Percentiles rank a stretch among this genome's conserved stretches.
These are phyloP conservation scores for Ophiosphaerella narmari DNA, from an alignment of 2,329 filamentous ascomycete genomes.

Conservation along the genomic window DNA sequence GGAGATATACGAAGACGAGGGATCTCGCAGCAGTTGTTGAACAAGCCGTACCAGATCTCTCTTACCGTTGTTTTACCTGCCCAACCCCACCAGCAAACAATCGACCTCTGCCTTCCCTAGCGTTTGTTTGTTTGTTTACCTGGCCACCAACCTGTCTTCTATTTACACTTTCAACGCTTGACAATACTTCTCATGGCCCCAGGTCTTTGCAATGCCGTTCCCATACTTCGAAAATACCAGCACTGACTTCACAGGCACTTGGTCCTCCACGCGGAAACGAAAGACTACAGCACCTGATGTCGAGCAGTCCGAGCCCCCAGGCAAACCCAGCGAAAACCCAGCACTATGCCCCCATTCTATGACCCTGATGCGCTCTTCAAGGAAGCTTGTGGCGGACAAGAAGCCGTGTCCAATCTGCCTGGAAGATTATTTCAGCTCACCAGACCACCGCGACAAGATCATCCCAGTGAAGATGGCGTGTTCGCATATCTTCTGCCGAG, in stretches of 20 bases:
- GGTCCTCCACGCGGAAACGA: conserved; percentile 7
- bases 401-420: conserved; percentile 16
- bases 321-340: neutral
- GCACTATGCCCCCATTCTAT: conserved; percentile 15
- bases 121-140: neutral
- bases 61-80: too few species aligned
- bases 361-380: conserved; percentile 8
- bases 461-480: conserved; percentile 15
- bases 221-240: conserved; percentile 13
- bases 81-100: too few species aligned
- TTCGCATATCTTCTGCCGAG: conserved; percentile 16
- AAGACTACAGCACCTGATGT: neutral
- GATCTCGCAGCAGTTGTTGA: neutral
- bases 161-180: neutral
- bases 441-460: conserved; percentile 4
- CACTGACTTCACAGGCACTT: conserved; percentile 9
- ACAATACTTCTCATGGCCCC: neutral
- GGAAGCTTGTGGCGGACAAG: conserved; percentile 4
- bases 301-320: neutral
- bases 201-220: conserved; percentile 6
- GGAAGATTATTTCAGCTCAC: conserved; percentile 14
- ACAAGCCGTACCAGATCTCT: too few species aligned
- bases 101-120: neutral
- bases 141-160: too few species aligned
- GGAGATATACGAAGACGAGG: conserved; percentile 45